Percentiles rank a stretch among this genome's conserved stretches.
Evolutionary conservation across 345 rosid species (phyloP).

Genomic region (Turritis glabra): DNA sequence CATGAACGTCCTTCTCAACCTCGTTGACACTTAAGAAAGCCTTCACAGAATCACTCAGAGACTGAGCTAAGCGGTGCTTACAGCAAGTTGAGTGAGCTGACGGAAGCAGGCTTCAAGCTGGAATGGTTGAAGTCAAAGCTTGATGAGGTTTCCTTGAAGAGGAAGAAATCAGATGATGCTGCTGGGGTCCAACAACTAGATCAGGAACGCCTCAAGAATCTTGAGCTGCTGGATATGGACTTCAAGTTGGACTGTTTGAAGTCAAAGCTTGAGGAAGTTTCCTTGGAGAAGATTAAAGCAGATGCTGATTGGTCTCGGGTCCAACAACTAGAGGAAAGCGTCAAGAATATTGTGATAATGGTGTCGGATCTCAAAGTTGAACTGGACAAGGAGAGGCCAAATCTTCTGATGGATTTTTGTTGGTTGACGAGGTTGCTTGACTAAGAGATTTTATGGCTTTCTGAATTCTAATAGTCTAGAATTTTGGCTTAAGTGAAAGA

Average conservation of each 20-base stretch:
- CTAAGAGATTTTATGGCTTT: not conserved
- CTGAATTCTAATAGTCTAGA: not conserved
- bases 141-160: not conserved
- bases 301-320: not conserved
- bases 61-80: not conserved
- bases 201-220: not conserved
- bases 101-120: not conserved
- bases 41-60: not conserved
- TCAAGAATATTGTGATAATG: not conserved
- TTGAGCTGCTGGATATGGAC: not conserved
- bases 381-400: not conserved
- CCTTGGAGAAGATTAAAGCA: not conserved
- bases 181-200: no score
- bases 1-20: not conserved
- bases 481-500: not conserved
- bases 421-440: slow-evolving; percentile 14
- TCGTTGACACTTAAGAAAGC: not conserved
- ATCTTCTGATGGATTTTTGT: slow-evolving; percentile 24
- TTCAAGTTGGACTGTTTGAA: not conserved
- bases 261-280: not conserved
- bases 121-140: not conserved
- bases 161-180: not conserved
- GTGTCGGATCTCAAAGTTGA: not conserved
- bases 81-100: not conserved
- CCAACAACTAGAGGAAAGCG: not conserved